These are phyloP conservation scores for Artemisia argyi DNA, from an alignment of 129 eudicot species.

Conservation along the genomic window DNA sequence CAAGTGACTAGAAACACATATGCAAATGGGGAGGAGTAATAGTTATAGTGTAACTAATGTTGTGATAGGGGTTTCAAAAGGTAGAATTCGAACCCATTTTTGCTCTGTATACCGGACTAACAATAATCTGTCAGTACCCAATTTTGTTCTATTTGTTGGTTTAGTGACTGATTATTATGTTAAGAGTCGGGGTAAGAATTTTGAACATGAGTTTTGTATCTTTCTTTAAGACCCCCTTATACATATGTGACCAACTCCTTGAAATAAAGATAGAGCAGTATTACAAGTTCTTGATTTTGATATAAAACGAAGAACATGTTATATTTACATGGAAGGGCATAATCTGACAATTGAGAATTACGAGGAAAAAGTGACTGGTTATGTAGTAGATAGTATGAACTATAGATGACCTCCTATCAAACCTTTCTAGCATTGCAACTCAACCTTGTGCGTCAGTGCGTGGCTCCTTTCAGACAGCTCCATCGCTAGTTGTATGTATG, in stretches of 20 bases:
- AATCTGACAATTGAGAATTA: too few species aligned
- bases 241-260: background rate
- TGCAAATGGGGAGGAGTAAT: slow-evolving; percentile 16
- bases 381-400: too few species aligned
- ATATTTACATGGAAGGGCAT: background rate
- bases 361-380: too few species aligned
- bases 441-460: too few species aligned
- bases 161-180: background rate
- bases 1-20: slow-evolving; percentile 22
- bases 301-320: background rate
- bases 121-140: background rate
- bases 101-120: slow-evolving; percentile 25
- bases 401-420: too few species aligned
- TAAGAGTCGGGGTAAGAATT: background rate
- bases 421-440: too few species aligned
- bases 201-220: background rate
- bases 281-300: background rate
- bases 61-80: slow-evolving; percentile 21
- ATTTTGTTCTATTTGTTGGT: background rate
- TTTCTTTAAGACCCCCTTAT: background rate
- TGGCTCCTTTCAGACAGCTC: too few species aligned
- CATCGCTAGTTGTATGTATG: too few species aligned
- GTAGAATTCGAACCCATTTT: slow-evolving; percentile 32
- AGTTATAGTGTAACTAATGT: slow-evolving; percentile 15
- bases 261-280: background rate